phyloP scores from a whole-genome alignment of 225 moss, liverwort and hornwort genomes.

The Rhytidiadelphus loreus region DNA sequence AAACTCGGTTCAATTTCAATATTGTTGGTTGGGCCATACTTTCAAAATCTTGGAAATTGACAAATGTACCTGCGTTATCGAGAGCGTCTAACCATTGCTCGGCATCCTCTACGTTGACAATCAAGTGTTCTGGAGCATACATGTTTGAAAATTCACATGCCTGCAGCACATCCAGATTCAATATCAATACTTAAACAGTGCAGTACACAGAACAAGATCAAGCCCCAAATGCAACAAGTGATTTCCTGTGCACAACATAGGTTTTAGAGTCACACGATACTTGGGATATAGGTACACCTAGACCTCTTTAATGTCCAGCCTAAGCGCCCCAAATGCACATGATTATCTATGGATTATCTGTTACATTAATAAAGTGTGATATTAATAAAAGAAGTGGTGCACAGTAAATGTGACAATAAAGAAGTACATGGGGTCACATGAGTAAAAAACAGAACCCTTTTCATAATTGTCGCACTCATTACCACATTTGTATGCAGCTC shows the following conservation, averaged over 20 bases:
- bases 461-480: background rate
- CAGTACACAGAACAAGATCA: background rate
- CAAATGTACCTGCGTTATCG: constrained; percentile 67
- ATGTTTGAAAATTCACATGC: constrained; percentile 90
- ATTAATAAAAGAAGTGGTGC: background rate
- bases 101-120: constrained; percentile 80
- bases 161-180: constrained; percentile 28
- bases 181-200: background rate
- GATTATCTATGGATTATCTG: background rate
- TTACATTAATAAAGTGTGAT: background rate
- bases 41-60: background rate
- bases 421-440: background rate
- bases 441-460: background rate
- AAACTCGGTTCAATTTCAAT: background rate
- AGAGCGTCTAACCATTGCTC: constrained; percentile 70
- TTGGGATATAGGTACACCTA: background rate
- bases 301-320: background rate
- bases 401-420: background rate
- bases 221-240: background rate
- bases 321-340: background rate
- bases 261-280: background rate
- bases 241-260: background rate
- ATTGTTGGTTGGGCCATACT: background rate
- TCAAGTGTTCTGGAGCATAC: constrained; percentile 93
- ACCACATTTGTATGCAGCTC: background rate